These are phyloP conservation scores for Erodium maritimum DNA, from an alignment of 345 rosid genomes.

Conservation along the genomic window DNA sequence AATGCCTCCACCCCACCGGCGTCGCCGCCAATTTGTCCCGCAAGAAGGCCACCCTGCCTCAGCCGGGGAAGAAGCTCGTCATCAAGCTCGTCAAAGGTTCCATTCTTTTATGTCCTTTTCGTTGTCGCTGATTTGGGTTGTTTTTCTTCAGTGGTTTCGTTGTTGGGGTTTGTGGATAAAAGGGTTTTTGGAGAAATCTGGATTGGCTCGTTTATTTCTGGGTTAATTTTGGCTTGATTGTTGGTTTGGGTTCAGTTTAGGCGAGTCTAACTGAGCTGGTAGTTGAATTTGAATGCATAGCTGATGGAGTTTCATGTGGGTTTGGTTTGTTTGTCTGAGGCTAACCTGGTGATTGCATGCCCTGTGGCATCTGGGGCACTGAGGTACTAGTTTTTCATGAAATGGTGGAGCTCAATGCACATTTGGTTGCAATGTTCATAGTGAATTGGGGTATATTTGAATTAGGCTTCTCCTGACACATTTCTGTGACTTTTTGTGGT, in stretches of 20 bases:
- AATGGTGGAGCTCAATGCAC: background rate
- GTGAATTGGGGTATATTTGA: background rate
- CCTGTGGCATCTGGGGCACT: background rate
- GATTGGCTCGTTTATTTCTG: background rate
- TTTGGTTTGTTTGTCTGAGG: background rate
- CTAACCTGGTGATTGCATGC: background rate
- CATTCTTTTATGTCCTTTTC: constrained; percentile 7
- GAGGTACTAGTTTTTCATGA: background rate
- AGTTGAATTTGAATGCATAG: background rate
- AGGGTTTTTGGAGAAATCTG: background rate
- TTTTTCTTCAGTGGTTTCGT: background rate
- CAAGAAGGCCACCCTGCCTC: constrained; percentile 76
- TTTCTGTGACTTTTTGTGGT: background rate
- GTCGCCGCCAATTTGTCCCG: constrained; percentile 70
- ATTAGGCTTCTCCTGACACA: background rate
- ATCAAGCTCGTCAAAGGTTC: constrained; percentile 81
- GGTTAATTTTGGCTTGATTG: background rate
- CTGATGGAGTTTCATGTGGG: background rate
- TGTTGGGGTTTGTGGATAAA: background rate
- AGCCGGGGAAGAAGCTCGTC: constrained; percentile 78
- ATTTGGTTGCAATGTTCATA: background rate
- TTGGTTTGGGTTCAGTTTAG: background rate
- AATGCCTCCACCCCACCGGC: constrained; percentile 13
- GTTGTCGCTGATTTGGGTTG: too few species aligned
- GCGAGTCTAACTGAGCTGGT: background rate